Evolutionary conservation across 345 rosid species (phyloP).

Genomic region (Citrus reticulata): DNA sequence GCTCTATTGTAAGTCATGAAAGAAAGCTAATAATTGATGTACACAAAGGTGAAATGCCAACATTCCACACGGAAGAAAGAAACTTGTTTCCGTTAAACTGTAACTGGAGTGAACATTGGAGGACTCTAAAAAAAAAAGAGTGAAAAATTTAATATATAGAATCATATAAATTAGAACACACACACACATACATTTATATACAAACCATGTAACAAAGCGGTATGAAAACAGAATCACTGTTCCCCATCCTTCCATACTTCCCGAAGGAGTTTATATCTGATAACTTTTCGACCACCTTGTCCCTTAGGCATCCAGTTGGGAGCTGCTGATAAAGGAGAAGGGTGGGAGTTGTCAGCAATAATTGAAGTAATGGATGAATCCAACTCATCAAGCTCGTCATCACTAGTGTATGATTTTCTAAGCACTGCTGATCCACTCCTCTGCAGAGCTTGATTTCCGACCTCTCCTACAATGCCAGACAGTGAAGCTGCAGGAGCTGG

Average conservation of each 20-base stretch:
- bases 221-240: conserved; percentile 12
- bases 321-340: conserved; percentile 31
- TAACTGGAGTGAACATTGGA: not conserved
- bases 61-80: not conserved
- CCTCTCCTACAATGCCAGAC: conserved; percentile 47
- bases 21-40: not conserved
- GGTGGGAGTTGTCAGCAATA: conserved; percentile 31
- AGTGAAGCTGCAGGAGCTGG: conserved; percentile 63
- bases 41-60: not conserved
- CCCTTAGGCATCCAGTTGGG: conserved; percentile 48
- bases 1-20: not conserved
- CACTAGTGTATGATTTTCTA: conserved; percentile 72
- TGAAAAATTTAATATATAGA: too few species aligned
- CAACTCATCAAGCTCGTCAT: conserved; percentile 83
- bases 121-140: not conserved
- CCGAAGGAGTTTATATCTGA: conserved; percentile 68
- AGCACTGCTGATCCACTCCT: conserved; percentile 54
- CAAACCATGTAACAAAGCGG: not conserved
- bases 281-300: conserved; percentile 45
- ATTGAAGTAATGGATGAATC: conserved; percentile 66
- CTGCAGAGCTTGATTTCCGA: conserved; percentile 37
- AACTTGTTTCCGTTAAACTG: not conserved
- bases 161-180: too few species aligned
- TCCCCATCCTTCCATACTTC: conserved; percentile 67
- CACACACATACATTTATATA: not conserved